These are phyloP conservation scores for Eimeria maxima DNA, from an alignment of 169 alveolate genomes.

Conservation along the genomic window DNA sequence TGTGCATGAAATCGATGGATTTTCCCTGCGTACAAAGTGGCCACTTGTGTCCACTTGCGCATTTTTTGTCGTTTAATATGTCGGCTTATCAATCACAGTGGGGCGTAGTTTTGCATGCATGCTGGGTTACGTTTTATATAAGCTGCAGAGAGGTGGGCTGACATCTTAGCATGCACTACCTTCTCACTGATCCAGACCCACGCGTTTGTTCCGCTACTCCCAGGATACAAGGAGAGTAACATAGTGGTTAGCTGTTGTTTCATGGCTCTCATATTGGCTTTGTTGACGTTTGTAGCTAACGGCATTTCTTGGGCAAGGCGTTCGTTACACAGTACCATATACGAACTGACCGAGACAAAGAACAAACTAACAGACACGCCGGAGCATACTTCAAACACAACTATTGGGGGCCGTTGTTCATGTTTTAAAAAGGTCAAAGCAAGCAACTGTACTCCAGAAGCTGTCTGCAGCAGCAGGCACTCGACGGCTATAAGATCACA, in stretches of 20 bases:
- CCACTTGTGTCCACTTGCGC: no score
- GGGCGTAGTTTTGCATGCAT: no score
- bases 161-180: no score
- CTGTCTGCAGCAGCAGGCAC: not conserved
- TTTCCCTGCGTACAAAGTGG: no score
- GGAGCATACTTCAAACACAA: not conserved
- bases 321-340: not conserved
- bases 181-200: no score
- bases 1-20: no score
- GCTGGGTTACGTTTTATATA: no score
- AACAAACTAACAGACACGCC: not conserved
- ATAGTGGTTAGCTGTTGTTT: not conserved
- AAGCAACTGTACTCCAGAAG: not conserved
- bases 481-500: not conserved
- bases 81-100: no score
- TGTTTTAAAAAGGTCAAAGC: not conserved
- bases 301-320: not conserved
- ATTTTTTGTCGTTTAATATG: no score
- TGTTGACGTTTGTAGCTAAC: not conserved
- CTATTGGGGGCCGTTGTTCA: not conserved
- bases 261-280: not conserved
- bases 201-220: not conserved
- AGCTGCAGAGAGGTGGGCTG: no score
- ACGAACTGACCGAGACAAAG: not conserved
- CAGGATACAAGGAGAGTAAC: not conserved